Evolutionary conservation across 2,329 filamentous ascomycete genomes (phyloP), one percentile per base, ranked within the genome.

Genomic region (Zopfia rhizophila): DNA sequence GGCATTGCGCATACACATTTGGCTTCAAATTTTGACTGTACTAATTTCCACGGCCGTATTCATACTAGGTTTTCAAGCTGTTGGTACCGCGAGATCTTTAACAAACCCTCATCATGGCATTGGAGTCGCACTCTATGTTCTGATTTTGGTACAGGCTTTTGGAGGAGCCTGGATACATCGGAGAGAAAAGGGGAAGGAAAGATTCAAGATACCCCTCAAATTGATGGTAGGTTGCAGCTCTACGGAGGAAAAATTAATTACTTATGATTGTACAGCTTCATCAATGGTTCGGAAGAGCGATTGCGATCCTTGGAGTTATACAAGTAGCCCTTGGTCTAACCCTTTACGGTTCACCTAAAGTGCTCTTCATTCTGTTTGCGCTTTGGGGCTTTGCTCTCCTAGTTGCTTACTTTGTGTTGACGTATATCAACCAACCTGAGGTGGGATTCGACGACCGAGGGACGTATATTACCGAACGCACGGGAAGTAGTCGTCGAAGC

Each of bases 251-350:
- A 25, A 30, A 55, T 23, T 12, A 3, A 14, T 19, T 28, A 38
- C 59, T 65, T 30, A 66, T 38, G n/a, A 13, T 63, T 82, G 11
- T 79, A 25, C 79, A 89, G 80, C 72, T 97, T 29, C 94, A 99
- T 74, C 89, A 92, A 66, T 97, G 94, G 91, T 75, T 89, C 13
- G 94, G 94, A 13, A 81, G 92, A 45, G 76, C 83, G 1, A 84
- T 93, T 60, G 88, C 89, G 3, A 73, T 97, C 13, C 78, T 99
- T 3, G 94, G 90, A 0, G 86, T 97, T 55, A 82, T 87, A 3
- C 94, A 99, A 68, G 84, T 99, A 8, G 89, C 94, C 0, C 79
- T 99, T 1, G 94, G 94, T 0, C 78, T 99, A 33, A 92, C 92
- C 0, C 79, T 99, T 1, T 99, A 97, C 63, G 94, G 94, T 5